phyloP scores from a whole-genome alignment of 768 basidiomycete genomes.

The Rhodotorula sphaerocarpa region DNA sequence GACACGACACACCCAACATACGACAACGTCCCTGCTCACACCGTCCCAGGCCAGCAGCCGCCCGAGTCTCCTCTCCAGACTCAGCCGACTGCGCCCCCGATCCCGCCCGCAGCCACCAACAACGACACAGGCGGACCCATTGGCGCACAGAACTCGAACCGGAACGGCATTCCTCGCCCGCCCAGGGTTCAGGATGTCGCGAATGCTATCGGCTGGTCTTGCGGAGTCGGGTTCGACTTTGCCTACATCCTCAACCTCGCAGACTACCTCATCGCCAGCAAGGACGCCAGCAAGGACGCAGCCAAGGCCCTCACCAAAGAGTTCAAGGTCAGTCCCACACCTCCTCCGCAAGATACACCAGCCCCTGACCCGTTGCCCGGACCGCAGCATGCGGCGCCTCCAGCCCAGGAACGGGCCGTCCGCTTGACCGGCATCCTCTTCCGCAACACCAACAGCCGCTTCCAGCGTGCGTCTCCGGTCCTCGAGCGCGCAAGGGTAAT shows the following conservation, averaged over 20 bases:
- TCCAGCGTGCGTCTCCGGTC: slow-evolving; percentile 20
- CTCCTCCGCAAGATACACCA: not conserved
- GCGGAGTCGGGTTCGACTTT: slow-evolving; percentile 14
- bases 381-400: slow-evolving; percentile 9
- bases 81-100: no score
- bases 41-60: not conserved
- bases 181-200: slow-evolving; percentile 15
- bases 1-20: not conserved
- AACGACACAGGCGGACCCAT: no score
- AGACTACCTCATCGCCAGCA: slow-evolving; percentile 15
- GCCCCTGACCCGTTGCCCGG: not conserved
- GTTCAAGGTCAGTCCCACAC: slow-evolving; percentile 23
- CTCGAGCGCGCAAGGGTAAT: no score
- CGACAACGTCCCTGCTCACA: not conserved
- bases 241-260: slow-evolving; percentile 18
- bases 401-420: slow-evolving; percentile 15
- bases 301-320: slow-evolving; percentile 34
- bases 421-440: slow-evolving; percentile 18
- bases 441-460: slow-evolving; percentile 26
- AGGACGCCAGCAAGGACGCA: slow-evolving; percentile 13
- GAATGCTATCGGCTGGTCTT: slow-evolving; percentile 15
- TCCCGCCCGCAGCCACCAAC: no score
- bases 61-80: no score
- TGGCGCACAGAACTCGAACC: no score
- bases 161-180: slow-evolving; percentile 4